phyloP scores from a whole-genome alignment of 2,329 filamentous ascomycete species.

The Teratosphaeria pseudoeucalypti region DNA sequence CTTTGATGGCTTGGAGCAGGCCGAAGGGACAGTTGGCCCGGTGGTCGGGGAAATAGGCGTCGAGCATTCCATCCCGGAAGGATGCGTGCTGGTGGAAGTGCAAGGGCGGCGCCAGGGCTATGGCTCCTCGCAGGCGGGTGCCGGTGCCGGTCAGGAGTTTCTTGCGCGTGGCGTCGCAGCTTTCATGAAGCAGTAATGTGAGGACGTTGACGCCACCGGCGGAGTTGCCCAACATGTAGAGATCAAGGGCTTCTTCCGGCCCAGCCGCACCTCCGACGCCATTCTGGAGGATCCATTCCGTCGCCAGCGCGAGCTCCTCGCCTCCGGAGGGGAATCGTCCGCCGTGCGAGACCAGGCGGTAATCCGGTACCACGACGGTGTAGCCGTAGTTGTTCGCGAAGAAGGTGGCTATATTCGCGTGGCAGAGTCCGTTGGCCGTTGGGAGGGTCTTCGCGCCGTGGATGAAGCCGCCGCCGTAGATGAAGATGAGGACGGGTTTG shows the following conservation, averaged over 20 bases:
- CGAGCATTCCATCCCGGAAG: constrained; percentile 7
- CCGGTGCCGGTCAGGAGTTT: constrained; percentile 7
- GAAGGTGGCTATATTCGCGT: constrained; percentile 31
- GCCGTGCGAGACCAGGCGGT: constrained; percentile 30
- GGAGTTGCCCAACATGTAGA: constrained; percentile 33
- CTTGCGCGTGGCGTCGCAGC: constrained; percentile 10
- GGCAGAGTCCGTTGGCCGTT: constrained; percentile 19
- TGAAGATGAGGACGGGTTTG: constrained; percentile 18
- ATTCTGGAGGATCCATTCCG: constrained; percentile 27
- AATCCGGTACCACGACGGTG: constrained; percentile 30
- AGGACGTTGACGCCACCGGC: constrained; percentile 30
- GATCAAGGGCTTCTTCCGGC: constrained; percentile 15
- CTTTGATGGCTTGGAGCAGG: constrained; percentile 8
- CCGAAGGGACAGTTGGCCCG: constrained; percentile 12
- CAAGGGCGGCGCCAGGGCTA: constrained; percentile 18
- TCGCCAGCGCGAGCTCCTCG: constrained; percentile 27
- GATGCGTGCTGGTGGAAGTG: constrained; percentile 10
- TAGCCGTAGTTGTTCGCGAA: constrained; percentile 28
- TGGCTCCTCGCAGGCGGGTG: constrained; percentile 12
- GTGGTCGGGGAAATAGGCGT: constrained; percentile 15
- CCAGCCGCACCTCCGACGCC: constrained; percentile 14
- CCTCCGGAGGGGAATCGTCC: constrained; percentile 33
- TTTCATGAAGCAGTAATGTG: constrained; percentile 27
- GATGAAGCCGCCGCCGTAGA: constrained; percentile 28
- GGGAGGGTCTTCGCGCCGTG: constrained; percentile 23